Evolutionary conservation across 1,284 basidiomycete species (phyloP).

Genomic region (Heliocybe sulcata): DNA sequence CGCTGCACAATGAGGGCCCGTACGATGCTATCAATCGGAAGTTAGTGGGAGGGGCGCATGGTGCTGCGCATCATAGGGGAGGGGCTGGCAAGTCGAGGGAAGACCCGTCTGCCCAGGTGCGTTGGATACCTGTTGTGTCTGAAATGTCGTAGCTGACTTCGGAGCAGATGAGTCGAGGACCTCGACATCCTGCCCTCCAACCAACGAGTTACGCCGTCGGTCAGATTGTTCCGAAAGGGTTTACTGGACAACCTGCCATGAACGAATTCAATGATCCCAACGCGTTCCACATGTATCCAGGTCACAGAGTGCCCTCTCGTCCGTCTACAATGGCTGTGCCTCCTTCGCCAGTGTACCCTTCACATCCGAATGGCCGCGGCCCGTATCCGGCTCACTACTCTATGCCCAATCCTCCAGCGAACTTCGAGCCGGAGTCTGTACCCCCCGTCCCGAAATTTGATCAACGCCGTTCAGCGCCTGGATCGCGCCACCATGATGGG

Average conservation of each 20-base stretch:
- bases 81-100: background rate
- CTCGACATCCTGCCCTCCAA: background rate
- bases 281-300: background rate
- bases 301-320: background rate
- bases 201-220: background rate
- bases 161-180: background rate
- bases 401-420: background rate
- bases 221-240: background rate
- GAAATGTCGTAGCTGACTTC: background rate
- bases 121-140: background rate
- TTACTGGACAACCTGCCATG: background rate
- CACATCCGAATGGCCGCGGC: background rate
- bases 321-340: background rate
- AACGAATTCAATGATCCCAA: background rate
- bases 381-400: background rate
- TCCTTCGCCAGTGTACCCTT: background rate
- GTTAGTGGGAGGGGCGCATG: background rate
- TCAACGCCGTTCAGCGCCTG: background rate
- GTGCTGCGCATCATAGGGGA: background rate
- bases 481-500: background rate
- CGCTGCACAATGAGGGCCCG: slow-evolving; percentile 59
- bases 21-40: slow-evolving; percentile 46
- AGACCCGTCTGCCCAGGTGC: background rate
- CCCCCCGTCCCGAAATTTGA: background rate
- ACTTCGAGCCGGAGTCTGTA: background rate